Evolutionary conservation across 129 eudicot species (phyloP).

Genomic region (Helichrysum umbraculigerum): DNA sequence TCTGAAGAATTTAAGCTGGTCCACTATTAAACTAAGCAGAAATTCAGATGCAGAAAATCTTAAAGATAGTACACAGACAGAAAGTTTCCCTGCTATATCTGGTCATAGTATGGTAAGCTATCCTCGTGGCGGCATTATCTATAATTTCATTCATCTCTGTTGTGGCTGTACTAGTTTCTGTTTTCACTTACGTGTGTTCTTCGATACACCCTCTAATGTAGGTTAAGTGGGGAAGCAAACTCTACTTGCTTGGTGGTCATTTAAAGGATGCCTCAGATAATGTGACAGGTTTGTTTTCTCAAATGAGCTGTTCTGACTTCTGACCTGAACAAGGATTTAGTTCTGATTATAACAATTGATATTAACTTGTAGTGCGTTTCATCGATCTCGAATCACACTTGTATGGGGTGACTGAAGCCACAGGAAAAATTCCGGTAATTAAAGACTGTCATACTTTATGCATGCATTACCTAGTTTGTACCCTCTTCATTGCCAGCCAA

Average conservation of each 20-base stretch:
- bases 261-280: conserved; percentile 52
- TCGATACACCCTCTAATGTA: conserved; percentile 33
- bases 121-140: background rate
- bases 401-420: conserved; percentile 69
- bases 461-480: conserved; percentile 2
- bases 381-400: conserved; percentile 72
- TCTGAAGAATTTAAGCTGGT: conserved; percentile 74
- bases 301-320: conserved; percentile 27
- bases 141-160: background rate
- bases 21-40: conserved; percentile 50
- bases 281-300: conserved; percentile 64
- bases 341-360: conserved; percentile 21
- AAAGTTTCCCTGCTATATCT: conserved; percentile 66
- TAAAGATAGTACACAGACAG: conserved; percentile 33
- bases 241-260: conserved; percentile 71
- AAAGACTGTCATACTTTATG: conserved; percentile 7
- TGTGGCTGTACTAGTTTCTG: conserved; percentile 6
- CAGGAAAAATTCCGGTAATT: conserved; percentile 81
- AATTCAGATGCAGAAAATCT: conserved; percentile 30
- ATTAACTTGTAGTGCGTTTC: conserved; percentile 59
- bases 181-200: conserved; percentile 7
- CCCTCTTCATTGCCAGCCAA: conserved; percentile 2
- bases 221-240: conserved; percentile 73
- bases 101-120: conserved; percentile 84
- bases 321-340: conserved; percentile 16